Conservation (phyloP, 1,139 yeast genomes). For the Kodamaea fungicola region DNA sequence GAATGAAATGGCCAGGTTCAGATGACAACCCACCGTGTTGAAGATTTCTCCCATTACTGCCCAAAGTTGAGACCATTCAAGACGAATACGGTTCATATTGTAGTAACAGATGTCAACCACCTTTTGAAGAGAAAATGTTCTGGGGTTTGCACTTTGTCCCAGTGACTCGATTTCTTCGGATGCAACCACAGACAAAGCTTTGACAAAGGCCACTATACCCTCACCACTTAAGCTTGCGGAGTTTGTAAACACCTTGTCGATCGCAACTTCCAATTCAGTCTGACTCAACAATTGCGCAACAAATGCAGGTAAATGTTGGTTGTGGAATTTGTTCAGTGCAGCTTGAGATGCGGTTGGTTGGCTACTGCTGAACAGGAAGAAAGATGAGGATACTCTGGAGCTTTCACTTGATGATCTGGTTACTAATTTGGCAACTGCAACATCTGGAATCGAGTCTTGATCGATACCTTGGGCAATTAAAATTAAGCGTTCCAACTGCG, state of each 20-base stretch:
- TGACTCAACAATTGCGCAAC: constrained; percentile 56
- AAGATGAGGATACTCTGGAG: constrained; percentile 44
- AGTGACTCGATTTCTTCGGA: constrained; percentile 90
- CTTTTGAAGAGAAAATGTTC: constrained; percentile 89
- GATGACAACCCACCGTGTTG: constrained; percentile 78
- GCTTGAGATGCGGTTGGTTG: constrained; percentile 38
- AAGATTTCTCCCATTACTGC: constrained; percentile 88
- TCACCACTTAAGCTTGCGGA: constrained; percentile 77
- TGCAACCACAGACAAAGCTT: constrained; percentile 82
- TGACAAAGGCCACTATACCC: constrained; percentile 83
- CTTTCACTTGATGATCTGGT: constrained; percentile 59
- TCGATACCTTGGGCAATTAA: constrained; percentile 86
- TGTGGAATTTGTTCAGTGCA: constrained; percentile 42
- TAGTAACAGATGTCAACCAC: constrained; percentile 97
- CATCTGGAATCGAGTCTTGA: constrained; percentile 82
- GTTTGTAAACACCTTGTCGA: constrained; percentile 84
- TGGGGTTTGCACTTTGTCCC: constrained; percentile 75
- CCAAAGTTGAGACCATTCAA: constrained; percentile 98
- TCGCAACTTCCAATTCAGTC: constrained; percentile 77
- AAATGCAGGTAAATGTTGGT: constrained; percentile 38
- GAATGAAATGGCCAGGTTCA: constrained; percentile 71
- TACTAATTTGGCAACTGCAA: constrained; percentile 67
- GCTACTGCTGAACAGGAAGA: constrained; percentile 39
- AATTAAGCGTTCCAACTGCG: constrained; percentile 89
- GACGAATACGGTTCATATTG: constrained; percentile 92